Percentiles rank a stretch among this genome's conserved stretches.
Conservation (phyloP, 2,329 filamentous ascomycete genomes). For the Apiospora sp. region DNA sequence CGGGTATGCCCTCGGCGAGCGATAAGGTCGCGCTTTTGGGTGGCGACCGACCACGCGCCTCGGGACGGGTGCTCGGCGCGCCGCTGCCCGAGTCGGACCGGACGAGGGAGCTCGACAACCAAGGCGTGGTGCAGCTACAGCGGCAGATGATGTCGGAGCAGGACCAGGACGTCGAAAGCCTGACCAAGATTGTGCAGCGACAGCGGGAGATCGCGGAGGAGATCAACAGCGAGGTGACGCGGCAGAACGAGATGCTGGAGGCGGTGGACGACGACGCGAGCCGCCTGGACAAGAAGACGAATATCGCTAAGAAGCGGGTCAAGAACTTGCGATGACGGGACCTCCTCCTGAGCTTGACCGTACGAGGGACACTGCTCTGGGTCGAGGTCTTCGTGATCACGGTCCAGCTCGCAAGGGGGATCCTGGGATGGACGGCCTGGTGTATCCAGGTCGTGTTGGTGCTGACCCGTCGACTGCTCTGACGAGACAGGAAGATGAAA, state of each 20-base stretch:
- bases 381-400: constrained; percentile 32
- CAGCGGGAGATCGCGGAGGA: constrained; percentile 81
- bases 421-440: constrained; percentile 35
- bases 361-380: constrained; percentile 30
- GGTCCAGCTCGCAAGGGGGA: constrained; percentile 30
- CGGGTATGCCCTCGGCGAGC: constrained; percentile 53
- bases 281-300: constrained; percentile 72
- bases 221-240: constrained; percentile 76
- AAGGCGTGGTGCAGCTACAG: constrained; percentile 77
- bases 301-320: constrained; percentile 76
- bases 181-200: constrained; percentile 73
- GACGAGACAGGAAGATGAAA: neutral
- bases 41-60: constrained; percentile 44
- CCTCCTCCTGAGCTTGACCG: constrained; percentile 27
- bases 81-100: constrained; percentile 78
- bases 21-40: constrained; percentile 61
- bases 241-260: constrained; percentile 75
- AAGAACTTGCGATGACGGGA: constrained; percentile 41
- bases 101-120: constrained; percentile 79
- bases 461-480: constrained; percentile 28
- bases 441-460: constrained; percentile 31
- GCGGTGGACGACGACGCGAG: constrained; percentile 72
- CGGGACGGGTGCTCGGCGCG: constrained; percentile 75
- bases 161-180: constrained; percentile 73
- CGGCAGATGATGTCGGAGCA: constrained; percentile 77